These are phyloP conservation scores for Lignosus rhinocerotis DNA, from an alignment of 1,284 basidiomycete species.

Conservation along the genomic window DNA sequence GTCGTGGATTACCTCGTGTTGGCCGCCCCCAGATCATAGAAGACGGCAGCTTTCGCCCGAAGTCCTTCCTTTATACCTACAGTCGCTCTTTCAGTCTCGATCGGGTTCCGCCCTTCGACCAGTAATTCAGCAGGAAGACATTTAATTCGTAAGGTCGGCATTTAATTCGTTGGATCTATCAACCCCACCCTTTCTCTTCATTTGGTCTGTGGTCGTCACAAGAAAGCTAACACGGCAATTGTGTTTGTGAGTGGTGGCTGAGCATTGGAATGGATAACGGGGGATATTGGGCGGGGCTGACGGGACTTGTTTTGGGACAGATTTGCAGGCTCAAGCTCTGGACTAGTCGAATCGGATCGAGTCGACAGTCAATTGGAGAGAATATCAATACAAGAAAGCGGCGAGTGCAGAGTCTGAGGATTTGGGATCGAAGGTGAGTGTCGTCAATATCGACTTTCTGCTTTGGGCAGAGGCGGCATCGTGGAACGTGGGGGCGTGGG, in stretches of 20 bases:
- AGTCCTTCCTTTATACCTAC: conserved; percentile 27
- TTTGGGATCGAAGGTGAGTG: conserved; percentile 20
- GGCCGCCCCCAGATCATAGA: conserved; percentile 23
- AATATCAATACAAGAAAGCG: conserved; percentile 13
- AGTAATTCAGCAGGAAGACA: conserved; percentile 16
- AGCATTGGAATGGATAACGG: conserved; percentile 6
- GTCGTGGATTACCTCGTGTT: conserved; percentile 17
- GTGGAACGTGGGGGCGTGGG: conserved; percentile 63
- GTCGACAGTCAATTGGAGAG: conserved; percentile 18
- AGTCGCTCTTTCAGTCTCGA: conserved; percentile 27
- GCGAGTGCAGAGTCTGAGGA: conserved; percentile 12
- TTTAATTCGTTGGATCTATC: conserved; percentile 24
- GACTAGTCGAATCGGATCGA: conserved; percentile 15
- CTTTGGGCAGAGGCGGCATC: conserved; percentile 38
- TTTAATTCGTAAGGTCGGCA: conserved; percentile 27
- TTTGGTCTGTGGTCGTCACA: conserved; percentile 15
- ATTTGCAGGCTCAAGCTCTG: conserved; percentile 18
- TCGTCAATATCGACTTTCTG: conserved; percentile 27
- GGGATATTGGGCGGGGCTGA: conserved; percentile 20
- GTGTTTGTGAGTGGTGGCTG: conserved; percentile 22
- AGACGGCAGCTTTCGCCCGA: conserved; percentile 26
- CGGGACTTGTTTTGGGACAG: conserved; percentile 14
- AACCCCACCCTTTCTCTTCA: conserved; percentile 4
- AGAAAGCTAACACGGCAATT: conserved; percentile 20
- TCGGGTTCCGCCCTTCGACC: conserved; percentile 10